Conservation (phyloP, 1,284 basidiomycete genomes). For the Ustilago hordei region DNA sequence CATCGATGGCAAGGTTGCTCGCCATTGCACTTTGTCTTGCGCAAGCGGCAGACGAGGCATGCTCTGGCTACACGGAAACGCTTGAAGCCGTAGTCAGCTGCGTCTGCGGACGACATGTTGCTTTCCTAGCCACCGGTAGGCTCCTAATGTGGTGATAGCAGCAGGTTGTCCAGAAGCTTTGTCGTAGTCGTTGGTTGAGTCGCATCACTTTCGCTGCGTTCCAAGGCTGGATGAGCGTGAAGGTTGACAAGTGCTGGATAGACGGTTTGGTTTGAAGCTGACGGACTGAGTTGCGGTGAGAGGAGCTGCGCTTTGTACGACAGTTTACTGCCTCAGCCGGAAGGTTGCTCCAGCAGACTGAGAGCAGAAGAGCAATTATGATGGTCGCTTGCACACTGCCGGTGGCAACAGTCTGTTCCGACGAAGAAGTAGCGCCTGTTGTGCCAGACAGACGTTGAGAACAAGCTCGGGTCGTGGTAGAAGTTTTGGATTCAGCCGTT, state of each 20-base stretch:
- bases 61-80: slow-evolving; percentile 45
- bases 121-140: too few species aligned
- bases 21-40: slow-evolving; percentile 53
- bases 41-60: slow-evolving; percentile 45
- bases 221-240: too few species aligned
- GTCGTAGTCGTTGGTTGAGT: background rate
- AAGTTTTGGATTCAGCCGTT: background rate
- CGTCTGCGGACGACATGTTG: slow-evolving; percentile 49
- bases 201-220: background rate
- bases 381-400: background rate
- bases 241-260: background rate
- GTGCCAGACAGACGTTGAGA: background rate
- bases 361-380: background rate
- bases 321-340: background rate
- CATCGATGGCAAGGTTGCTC: slow-evolving; percentile 53
- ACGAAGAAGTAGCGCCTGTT: background rate
- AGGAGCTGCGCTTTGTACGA: background rate
- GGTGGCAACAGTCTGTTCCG: background rate
- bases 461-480: background rate
- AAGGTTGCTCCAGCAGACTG: background rate
- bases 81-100: slow-evolving; percentile 51
- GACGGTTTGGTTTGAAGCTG: background rate
- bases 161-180: background rate
- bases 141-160: too few species aligned
- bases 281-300: too few species aligned